These are phyloP conservation scores for Kernera saxatilis DNA, from an alignment of 345 rosid genomes.

Conservation along the genomic window DNA sequence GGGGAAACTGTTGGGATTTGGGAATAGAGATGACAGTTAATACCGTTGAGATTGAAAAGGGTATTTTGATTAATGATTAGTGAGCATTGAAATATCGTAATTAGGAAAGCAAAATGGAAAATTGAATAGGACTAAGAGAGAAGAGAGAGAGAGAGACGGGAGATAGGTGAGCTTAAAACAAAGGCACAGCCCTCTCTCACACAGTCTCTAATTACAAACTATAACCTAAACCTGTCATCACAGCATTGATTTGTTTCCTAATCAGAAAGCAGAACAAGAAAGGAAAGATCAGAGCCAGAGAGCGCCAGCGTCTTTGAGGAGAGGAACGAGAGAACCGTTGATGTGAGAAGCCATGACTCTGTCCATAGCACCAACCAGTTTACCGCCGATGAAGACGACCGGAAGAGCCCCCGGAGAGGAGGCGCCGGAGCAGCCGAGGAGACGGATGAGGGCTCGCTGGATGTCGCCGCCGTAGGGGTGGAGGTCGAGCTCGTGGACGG, in stretches of 20 bases:
- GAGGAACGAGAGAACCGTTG: conserved; percentile 89
- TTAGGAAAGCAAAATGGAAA: neutral
- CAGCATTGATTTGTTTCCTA: conserved; percentile 2
- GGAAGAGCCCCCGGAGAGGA: conserved; percentile 59
- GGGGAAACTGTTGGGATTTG: neutral
- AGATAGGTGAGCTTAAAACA: conserved; percentile 18
- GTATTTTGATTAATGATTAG: neutral
- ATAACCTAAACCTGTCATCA: conserved; percentile 27
- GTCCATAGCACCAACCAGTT: conserved; percentile 88
- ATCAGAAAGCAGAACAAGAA: neutral
- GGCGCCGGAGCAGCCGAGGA: conserved; percentile 43
- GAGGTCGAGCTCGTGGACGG: conserved; percentile 81
- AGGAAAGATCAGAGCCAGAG: conserved; percentile 61
- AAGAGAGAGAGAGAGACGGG: neutral
- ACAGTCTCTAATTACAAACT: conserved; percentile 15
- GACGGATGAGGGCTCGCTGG: conserved; percentile 57
- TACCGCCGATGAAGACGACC: conserved; percentile 90
- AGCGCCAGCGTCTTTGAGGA: conserved; percentile 87
- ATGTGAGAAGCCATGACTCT: conserved; percentile 92
- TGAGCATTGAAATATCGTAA: neutral
- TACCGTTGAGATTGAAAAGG: neutral
- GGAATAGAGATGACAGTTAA: neutral
- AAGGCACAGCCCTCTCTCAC: conserved; percentile 21
- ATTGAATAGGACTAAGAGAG: neutral
- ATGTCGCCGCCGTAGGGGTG: conserved; percentile 70